phyloP scores from a whole-genome alignment of 352 stramenopile species.

The Halophytophthora polymorphica region DNA sequence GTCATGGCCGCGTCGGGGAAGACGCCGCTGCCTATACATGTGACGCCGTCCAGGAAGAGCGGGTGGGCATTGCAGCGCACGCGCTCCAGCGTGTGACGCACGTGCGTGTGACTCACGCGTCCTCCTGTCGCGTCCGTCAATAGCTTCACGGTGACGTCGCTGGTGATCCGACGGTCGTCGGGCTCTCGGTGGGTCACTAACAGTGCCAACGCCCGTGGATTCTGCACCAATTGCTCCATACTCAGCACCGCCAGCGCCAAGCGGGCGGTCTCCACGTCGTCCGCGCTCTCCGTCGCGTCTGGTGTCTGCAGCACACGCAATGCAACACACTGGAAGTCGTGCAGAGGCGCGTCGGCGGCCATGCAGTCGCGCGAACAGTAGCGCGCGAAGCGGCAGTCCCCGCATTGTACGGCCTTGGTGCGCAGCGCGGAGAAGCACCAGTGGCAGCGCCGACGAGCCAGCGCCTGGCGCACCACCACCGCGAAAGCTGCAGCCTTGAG shows the following conservation, averaged over 20 bases:
- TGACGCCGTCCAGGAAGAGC: constrained; percentile 36
- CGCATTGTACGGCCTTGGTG: constrained; percentile 52
- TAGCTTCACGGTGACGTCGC: constrained; percentile 8
- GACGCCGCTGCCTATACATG: constrained; percentile 43
- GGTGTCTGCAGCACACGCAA: constrained; percentile 20
- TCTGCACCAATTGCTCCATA: constrained; percentile 51
- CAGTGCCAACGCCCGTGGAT: constrained; percentile 23
- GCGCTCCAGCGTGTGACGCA: constrained; percentile 31
- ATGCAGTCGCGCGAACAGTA: constrained; percentile 58
- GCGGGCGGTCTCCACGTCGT: constrained; percentile 43
- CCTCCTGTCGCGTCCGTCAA: constrained; percentile 7
- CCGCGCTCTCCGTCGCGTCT: neutral
- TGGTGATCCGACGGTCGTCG: neutral
- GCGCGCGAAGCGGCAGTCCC: constrained; percentile 39
- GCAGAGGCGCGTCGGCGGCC: constrained; percentile 34
- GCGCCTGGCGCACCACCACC: constrained; percentile 35
- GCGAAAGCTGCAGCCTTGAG: constrained; percentile 52
- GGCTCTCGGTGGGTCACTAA: constrained; percentile 18
- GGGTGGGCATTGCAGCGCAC: constrained; percentile 61
- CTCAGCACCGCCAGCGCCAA: constrained; percentile 49
- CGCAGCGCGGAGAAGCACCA: constrained; percentile 52
- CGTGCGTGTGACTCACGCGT: constrained; percentile 20
- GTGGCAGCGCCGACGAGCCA: constrained; percentile 37
- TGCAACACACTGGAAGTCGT: constrained; percentile 46
- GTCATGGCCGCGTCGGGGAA: constrained; percentile 69